Percentiles rank a stretch among this genome's conserved stretches.
phyloP scores from a whole-genome alignment of 331 rosid genomes.

The Pyracantha coccinea region DNA sequence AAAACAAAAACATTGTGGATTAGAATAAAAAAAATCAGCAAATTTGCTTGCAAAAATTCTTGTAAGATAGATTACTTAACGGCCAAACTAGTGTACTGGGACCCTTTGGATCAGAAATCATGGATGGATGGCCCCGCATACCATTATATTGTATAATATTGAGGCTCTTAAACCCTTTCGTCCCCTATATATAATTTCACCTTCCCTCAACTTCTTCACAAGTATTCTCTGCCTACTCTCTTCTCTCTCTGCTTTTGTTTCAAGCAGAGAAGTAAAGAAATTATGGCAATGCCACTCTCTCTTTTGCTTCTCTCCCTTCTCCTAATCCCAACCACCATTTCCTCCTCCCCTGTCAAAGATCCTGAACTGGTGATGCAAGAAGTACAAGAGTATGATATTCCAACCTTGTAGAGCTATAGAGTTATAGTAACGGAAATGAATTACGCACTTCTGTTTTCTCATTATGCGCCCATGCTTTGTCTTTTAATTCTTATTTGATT shows the following conservation, averaged over 20 bases:
- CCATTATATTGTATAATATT: constrained; percentile 15
- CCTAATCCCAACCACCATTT: constrained; percentile 28
- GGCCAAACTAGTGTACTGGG: constrained; percentile 18
- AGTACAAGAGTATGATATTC: constrained; percentile 51
- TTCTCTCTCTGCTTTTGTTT: background rate
- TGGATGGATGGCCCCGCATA: constrained; percentile 15
- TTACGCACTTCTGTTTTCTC: no score
- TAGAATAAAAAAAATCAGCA: background rate
- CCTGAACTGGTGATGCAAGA: constrained; percentile 53
- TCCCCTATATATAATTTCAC: constrained; percentile 6
- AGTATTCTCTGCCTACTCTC: background rate
- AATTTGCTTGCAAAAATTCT: background rate
- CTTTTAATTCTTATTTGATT: no score
- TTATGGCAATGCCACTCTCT: constrained; percentile 47
- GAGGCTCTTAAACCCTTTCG: background rate
- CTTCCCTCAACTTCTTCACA: constrained; percentile 5
- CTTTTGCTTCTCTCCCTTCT: constrained; percentile 23
- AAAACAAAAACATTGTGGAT: no score
- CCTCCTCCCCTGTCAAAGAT: constrained; percentile 54
- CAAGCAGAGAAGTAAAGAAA: background rate
- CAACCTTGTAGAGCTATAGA: background rate
- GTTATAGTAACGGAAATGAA: no score
- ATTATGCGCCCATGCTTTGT: no score
- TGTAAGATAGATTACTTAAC: constrained; percentile 7
- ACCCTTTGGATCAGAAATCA: constrained; percentile 23